A percentile compares a stretch with the other conserved stretches of the same genome.
Conservation (phyloP, 768 basidiomycete genomes). For the Wakefieldia striispora region DNA sequence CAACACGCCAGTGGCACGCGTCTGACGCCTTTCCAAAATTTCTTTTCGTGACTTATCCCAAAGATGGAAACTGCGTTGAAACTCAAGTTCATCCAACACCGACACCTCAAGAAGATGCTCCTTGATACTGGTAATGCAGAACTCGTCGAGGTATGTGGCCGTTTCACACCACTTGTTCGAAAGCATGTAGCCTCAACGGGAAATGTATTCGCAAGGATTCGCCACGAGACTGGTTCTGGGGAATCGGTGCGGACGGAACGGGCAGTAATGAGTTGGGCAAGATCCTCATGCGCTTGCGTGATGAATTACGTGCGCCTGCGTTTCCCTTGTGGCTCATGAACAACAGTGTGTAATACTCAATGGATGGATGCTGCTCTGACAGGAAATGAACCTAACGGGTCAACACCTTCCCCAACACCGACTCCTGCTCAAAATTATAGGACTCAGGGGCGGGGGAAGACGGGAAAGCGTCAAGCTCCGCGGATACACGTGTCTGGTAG, state of each 20-base stretch:
- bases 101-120: constrained; percentile 53
- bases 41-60: no score
- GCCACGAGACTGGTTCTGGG: constrained; percentile 76
- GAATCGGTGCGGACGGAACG: constrained; percentile 59
- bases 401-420: not conserved
- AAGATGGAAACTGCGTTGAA: constrained; percentile 65
- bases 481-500: constrained; percentile 6
- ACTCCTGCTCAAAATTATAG: constrained; percentile 4
- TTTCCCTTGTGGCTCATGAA: not conserved
- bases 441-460: not conserved
- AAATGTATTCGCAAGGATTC: constrained; percentile 44
- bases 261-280: constrained; percentile 76
- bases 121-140: constrained; percentile 64
- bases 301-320: constrained; percentile 42
- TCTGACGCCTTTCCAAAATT: not conserved
- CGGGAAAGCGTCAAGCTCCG: constrained; percentile 10
- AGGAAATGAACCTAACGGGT: constrained; percentile 13
- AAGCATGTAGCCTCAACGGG: not conserved
- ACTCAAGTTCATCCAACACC: constrained; percentile 72
- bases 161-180: not conserved
- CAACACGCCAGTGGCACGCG: not conserved
- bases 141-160: constrained; percentile 57
- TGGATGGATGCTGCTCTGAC: not conserved
- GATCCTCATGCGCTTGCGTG: constrained; percentile 60
- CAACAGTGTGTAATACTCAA: constrained; percentile 4